These are phyloP conservation scores for Acorus calamus DNA, from an alignment of 106 monocot genomes.

Conservation along the genomic window DNA sequence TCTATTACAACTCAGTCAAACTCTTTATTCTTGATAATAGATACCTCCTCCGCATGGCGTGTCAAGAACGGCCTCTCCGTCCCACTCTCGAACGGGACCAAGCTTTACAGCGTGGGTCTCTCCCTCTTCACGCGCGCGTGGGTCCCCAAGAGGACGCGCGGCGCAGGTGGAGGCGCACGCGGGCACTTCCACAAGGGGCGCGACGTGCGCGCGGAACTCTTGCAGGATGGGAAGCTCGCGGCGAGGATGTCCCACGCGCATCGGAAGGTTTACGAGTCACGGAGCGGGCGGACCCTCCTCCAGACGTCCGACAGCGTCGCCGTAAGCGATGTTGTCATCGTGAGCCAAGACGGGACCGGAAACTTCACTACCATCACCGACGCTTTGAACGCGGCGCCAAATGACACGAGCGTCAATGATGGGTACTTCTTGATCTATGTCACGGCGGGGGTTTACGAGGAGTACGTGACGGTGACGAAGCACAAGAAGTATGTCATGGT, in stretches of 20 bases:
- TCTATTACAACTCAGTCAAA: no score
- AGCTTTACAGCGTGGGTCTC: slow-evolving; percentile 63
- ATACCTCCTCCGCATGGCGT: slow-evolving; percentile 24
- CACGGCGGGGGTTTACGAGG: slow-evolving; percentile 41
- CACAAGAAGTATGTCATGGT: slow-evolving; percentile 55
- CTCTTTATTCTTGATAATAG: no score
- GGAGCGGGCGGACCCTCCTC: slow-evolving; percentile 14
- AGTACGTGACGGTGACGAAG: slow-evolving; percentile 41
- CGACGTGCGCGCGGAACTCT: slow-evolving; percentile 2
- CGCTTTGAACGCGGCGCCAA: slow-evolving; percentile 42
- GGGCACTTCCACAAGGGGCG: neutral
- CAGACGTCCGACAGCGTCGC: slow-evolving; percentile 7
- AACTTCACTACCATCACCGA: slow-evolving; percentile 41
- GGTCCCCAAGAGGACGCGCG: slow-evolving; percentile 20
- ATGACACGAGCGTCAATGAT: slow-evolving; percentile 18
- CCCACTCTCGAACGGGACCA: slow-evolving; percentile 36
- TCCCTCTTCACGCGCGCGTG: slow-evolving; percentile 54
- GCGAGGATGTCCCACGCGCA: slow-evolving; percentile 15
- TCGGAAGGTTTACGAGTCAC: slow-evolving; percentile 21
- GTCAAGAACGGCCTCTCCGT: slow-evolving; percentile 25
- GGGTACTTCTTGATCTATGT: slow-evolving; percentile 56
- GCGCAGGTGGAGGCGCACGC: no score
- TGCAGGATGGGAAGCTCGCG: neutral
- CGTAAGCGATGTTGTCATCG: slow-evolving; percentile 28
- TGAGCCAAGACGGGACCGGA: slow-evolving; percentile 34